Conservation (phyloP, 371 early-diverging fungal species). For the Mucor velutinosus region DNA sequence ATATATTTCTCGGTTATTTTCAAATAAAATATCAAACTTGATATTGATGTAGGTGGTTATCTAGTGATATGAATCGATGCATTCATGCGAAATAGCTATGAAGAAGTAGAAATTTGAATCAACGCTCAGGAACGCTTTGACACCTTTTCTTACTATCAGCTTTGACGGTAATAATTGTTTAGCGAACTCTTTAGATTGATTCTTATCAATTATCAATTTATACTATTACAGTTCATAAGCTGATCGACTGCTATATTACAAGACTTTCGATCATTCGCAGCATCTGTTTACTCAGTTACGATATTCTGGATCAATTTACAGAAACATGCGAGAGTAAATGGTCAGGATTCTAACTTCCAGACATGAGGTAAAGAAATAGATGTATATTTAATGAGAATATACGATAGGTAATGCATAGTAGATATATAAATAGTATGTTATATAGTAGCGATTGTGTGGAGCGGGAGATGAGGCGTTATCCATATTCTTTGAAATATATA, state of each 20-base stretch:
- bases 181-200: too few relatives aligned
- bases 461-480: background rate
- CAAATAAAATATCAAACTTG: background rate
- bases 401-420: background rate
- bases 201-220: too few relatives aligned
- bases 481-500: background rate
- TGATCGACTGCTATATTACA: background rate
- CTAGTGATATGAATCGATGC: background rate
- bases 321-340: background rate
- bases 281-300: background rate
- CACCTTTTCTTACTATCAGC: too few relatives aligned
- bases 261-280: too few relatives aligned
- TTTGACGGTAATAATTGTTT: too few relatives aligned
- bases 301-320: background rate
- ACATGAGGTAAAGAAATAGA: background rate
- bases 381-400: background rate
- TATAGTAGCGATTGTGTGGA: background rate
- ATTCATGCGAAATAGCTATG: too few relatives aligned
- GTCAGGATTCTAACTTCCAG: background rate
- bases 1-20: background rate
- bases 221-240: too few relatives aligned
- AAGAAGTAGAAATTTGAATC: background rate
- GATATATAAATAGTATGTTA: background rate
- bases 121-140: background rate
- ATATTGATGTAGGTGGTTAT: too few relatives aligned